Conservation (phyloP, 1,284 basidiomycete species). For the Sporisorium scitamineum region DNA sequence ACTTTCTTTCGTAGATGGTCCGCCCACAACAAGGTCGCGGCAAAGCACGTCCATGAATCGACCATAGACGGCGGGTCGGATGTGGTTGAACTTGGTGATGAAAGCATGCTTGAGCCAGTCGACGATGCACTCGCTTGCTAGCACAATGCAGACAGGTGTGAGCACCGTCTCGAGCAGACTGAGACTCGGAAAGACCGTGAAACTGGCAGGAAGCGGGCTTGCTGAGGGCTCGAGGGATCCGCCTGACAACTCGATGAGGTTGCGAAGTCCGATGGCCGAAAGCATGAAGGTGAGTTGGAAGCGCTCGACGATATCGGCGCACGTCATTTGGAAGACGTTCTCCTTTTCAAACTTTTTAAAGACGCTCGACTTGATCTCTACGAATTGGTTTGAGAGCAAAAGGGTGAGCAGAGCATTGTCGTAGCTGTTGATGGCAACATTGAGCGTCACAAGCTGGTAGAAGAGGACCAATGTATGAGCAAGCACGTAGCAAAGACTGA, state of each 20-base stretch:
- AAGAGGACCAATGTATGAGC: slow-evolving; percentile 93
- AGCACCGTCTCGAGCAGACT: slow-evolving; percentile 84
- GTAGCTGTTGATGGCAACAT: slow-evolving; percentile 98
- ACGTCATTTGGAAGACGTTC: slow-evolving; percentile 96
- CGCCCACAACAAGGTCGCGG: slow-evolving; percentile 87
- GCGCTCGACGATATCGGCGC: slow-evolving; percentile 91
- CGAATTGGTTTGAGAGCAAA: slow-evolving; percentile 97
- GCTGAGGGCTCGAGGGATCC: slow-evolving; percentile 67
- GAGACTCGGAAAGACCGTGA: slow-evolving; percentile 69
- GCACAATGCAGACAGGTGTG: slow-evolving; percentile 90
- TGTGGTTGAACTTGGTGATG: slow-evolving; percentile 91
- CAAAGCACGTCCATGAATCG: slow-evolving; percentile 96
- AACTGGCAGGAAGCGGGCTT: slow-evolving; percentile 74
- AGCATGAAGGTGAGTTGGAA: slow-evolving; percentile 95
- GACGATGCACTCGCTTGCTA: slow-evolving; percentile 91
- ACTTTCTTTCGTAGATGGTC: slow-evolving; percentile 70
- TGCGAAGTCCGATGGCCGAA: slow-evolving; percentile 88
- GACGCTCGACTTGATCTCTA: slow-evolving; percentile 98
- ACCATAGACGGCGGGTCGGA: slow-evolving; percentile 93
- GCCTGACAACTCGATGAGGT: slow-evolving; percentile 92
- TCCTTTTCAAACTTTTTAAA: slow-evolving; percentile 99
- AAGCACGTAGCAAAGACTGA: slow-evolving; percentile 83
- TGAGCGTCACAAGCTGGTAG: slow-evolving; percentile 93
- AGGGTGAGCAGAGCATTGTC: slow-evolving; percentile 95
- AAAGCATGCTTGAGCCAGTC: slow-evolving; percentile 99